Evolutionary conservation across 345 rosid genomes (phyloP), one percentile per base, ranked within the genome.

Genomic region (Erucastrum elatum): DNA sequence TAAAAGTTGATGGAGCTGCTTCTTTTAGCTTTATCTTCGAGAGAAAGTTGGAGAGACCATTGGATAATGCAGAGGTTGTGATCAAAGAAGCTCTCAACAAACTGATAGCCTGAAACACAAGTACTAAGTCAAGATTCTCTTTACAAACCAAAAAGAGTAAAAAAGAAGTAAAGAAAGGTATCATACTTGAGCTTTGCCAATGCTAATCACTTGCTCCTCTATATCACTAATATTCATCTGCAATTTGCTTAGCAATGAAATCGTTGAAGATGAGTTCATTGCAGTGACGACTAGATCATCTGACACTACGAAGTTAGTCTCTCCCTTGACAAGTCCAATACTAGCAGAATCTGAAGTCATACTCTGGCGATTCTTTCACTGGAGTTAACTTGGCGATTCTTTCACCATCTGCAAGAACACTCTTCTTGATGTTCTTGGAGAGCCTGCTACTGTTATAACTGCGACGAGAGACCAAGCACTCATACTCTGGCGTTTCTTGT

Each of bases 211-310:
- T 34, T 73, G 74, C 69, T 79, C 78, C 16, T 73, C 78, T 0
- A 79, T 66, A 8, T 73, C 78, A 3, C 27, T 12, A 1, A 74
- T 46, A 11, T 0, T 67, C 74, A 68, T 3, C 17, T 74, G 68
- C 67, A 78, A 9, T 27, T 72, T 78, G 6, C 74, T 67, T 35
- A 74, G 5, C 0, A 67, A 61, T 6, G 64, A 60, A 9, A 73
- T 51, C 0, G 75, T 79, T 33, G 75, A 74, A 8, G 82, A 79
- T 4, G 78, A 79, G 34, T 53, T 49, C 74, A 79, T 61, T 15
- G 82, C 70, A 12, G 74, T 68, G 11, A 74, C 37, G 7, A 61
- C 6, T 0, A 74, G 35, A 62, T 79, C 75, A 79, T 79, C 71
- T 3, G 78, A 79, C 0, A 79, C 78, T 7, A 68, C 35, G 70